A percentile compares a stretch with the other conserved stretches of the same genome.
Conservation (phyloP, 805 yeast species). For the Cephaloascus fragrans region DNA sequence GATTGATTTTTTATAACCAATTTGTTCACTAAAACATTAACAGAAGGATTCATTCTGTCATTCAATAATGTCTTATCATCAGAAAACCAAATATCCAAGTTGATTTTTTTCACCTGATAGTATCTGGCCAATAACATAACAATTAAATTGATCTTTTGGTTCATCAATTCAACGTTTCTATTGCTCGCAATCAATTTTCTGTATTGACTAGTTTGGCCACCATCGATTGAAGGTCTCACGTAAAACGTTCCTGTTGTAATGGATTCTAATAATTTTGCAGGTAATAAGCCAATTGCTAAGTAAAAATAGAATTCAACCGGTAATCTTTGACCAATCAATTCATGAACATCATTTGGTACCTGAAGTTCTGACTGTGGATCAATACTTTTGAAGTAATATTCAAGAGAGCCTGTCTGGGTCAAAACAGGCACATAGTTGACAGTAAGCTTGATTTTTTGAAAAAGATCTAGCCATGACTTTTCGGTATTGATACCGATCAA, state of each 20-base stretch:
- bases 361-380: constrained; percentile 8
- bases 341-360: constrained; percentile 75
- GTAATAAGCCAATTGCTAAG: constrained; percentile 65
- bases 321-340: constrained; percentile 70
- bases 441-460: neutral
- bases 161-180: constrained; percentile 39
- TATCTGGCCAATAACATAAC: constrained; percentile 73
- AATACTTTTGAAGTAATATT: neutral
- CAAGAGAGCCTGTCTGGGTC: neutral
- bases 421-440: neutral
- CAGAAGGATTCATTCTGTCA: constrained; percentile 45
- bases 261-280: constrained; percentile 54
- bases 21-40: constrained; percentile 25
- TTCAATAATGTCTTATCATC: constrained; percentile 27
- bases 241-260: constrained; percentile 53
- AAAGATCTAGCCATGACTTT: neutral
- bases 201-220: constrained; percentile 49
- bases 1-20: constrained; percentile 10
- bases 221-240: constrained; percentile 50
- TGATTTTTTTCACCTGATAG: constrained; percentile 65
- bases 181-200: constrained; percentile 38
- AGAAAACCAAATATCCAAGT: constrained; percentile 48
- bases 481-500: neutral
- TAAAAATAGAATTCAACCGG: constrained; percentile 83
- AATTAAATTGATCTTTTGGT: constrained; percentile 54